Evolutionary conservation across 164 flowering plant genomes (phyloP).

Genomic region (Nymphaea colorata): DNA sequence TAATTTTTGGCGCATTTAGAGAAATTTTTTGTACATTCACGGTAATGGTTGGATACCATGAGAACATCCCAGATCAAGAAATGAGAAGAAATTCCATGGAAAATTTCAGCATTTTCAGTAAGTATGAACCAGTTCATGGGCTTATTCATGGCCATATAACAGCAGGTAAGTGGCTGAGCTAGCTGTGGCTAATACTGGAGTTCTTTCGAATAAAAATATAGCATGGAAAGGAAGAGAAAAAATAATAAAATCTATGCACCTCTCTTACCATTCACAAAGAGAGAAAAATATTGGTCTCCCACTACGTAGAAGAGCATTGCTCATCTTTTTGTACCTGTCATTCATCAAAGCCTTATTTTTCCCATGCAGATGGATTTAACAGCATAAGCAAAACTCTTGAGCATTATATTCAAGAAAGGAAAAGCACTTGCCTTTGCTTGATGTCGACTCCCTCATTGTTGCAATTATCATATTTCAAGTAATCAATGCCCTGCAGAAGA

Average conservation of each 20-base stretch:
- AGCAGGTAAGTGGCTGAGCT: no score
- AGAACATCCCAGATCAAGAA: background rate
- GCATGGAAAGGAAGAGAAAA: background rate
- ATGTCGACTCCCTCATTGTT: conserved; percentile 25
- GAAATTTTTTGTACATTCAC: background rate
- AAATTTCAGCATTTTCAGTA: background rate
- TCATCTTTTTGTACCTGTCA: conserved; percentile 52
- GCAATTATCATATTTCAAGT: conserved; percentile 55
- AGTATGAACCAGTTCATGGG: no score
- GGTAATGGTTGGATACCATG: background rate
- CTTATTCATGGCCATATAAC: no score
- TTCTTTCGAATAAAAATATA: background rate
- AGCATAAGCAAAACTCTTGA: background rate
- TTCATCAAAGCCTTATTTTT: background rate
- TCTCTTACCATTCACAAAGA: conserved; percentile 53
- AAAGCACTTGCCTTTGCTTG: conserved; percentile 18
- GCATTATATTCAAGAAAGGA: background rate
- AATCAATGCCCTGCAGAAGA: conserved; percentile 34
- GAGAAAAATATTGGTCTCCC: conserved; percentile 61
- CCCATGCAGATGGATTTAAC: background rate
- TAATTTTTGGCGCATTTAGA: background rate
- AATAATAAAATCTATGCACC: background rate
- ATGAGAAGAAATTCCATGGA: background rate
- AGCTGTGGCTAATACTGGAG: background rate
- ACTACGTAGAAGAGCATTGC: conserved; percentile 40